Conservation (phyloP, 192 early-diverging fungal genomes). For the Coemansia reversa region DNA sequence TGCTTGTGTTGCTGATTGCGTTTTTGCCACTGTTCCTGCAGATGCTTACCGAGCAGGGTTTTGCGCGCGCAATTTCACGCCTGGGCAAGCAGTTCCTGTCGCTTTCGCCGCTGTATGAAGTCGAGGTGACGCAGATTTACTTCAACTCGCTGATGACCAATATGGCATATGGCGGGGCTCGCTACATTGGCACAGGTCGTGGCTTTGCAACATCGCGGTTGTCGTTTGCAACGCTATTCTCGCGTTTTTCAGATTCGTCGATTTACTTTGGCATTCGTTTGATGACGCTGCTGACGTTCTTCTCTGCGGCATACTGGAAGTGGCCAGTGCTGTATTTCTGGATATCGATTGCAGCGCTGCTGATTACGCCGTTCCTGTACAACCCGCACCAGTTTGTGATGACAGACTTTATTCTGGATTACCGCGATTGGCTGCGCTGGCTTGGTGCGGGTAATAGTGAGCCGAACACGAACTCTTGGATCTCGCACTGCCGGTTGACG, state of each 20-base stretch:
- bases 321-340: conserved; percentile 78
- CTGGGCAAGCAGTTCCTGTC: conserved; percentile 80
- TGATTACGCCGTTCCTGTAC: conserved; percentile 81
- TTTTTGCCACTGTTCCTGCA: conserved; percentile 82
- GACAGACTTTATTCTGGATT: conserved; percentile 76
- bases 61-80: conserved; percentile 66
- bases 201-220: conserved; percentile 80
- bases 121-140: conserved; percentile 85
- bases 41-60: conserved; percentile 81
- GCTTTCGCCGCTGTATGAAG: conserved; percentile 79
- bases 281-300: conserved; percentile 72
- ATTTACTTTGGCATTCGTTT: conserved; percentile 73
- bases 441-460: conserved; percentile 77
- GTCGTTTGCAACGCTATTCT: conserved; percentile 72
- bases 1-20: conserved; percentile 76
- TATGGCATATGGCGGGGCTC: conserved; percentile 75
- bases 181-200: conserved; percentile 84
- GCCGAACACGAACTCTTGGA: conserved; percentile 76
- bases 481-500: conserved; percentile 67
- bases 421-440: conserved; percentile 79
- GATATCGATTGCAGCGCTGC: conserved; percentile 73
- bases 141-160: conserved; percentile 78
- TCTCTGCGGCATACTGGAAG: conserved; percentile 69
- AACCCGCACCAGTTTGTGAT: conserved; percentile 90
- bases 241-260: conserved; percentile 70